Conservation (phyloP, 2,329 filamentous ascomycete genomes). For the Aspergillus sp. region DNA sequence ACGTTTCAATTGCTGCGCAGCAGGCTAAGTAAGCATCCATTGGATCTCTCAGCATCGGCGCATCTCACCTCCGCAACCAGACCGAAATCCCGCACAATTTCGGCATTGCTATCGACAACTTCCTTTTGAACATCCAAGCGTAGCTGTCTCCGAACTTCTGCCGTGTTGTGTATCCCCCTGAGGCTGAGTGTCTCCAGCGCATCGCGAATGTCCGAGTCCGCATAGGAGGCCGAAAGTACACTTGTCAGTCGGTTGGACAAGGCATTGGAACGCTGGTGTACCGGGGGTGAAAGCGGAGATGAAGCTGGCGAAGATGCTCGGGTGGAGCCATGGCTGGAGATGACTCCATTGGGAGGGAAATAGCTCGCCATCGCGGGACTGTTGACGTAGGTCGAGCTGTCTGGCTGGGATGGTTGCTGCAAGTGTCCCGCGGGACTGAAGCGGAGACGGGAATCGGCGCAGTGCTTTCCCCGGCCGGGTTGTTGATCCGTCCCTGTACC, state of each 20-base stretch:
- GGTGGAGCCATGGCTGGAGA: constrained; percentile 26
- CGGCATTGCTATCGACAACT: constrained; percentile 87
- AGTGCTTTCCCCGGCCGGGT: neutral
- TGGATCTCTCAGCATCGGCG: constrained; percentile 5
- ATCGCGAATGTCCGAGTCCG: constrained; percentile 87
- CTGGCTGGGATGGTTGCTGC: constrained; percentile 12
- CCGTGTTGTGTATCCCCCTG: constrained; percentile 69
- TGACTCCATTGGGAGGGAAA: constrained; percentile 28
- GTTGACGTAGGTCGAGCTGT: constrained; percentile 10
- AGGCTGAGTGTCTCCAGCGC: constrained; percentile 76
- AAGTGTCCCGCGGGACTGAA: constrained; percentile 23
- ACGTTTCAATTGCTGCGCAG: constrained; percentile 73
- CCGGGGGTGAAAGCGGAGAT: constrained; percentile 34
- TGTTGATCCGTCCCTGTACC: neutral
- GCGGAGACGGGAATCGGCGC: constrained; percentile 14
- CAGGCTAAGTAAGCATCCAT: constrained; percentile 19
- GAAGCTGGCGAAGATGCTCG: constrained; percentile 26
- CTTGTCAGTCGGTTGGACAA: constrained; percentile 79
- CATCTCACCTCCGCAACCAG: constrained; percentile 75
- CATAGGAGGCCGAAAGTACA: constrained; percentile 88
- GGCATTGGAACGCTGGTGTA: constrained; percentile 56
- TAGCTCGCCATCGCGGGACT: constrained; percentile 37
- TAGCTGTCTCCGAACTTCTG: constrained; percentile 75
- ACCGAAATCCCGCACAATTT: constrained; percentile 85
- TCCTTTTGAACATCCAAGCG: constrained; percentile 86